Base-by-base conservation (phyloP, 176 grass and related monocot genomes). In the Musa itinerans region DNA sequence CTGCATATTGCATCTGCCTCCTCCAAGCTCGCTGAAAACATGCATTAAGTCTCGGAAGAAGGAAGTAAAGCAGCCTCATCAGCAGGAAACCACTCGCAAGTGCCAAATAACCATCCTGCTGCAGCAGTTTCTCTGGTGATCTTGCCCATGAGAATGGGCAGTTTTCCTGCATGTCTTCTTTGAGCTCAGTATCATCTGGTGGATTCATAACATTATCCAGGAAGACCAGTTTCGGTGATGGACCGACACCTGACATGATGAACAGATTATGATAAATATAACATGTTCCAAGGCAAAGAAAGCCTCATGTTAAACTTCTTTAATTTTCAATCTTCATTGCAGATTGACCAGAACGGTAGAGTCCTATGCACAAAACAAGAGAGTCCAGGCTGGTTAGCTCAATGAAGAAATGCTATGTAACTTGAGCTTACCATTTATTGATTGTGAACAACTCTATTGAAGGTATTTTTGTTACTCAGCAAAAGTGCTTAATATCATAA, bases 101-200 rank as follows among this genome's bases (percentile, higher is more conserved):
- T 81, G 92, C 83, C 19, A 99, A 85, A 78, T 99, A 99, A 25
- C 86, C 87, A 82, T 95, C 96, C 74, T 95, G 91, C 88, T 95
- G 85, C 64, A 99, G 79, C 80, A 99, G 79, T 69, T 99, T 99
- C 81, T 99, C 96, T 53, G 89, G 96, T 8, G 96, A 99, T 69
- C 86, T 89, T 1, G 96, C 96, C 96, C 96, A 95, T 81, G 88
- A 87, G 68, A 99, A 95, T 19, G 91, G 96, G 20, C 91, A 95
- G 24, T 92, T 92, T 54, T 99, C 96, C 14, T 64, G 96, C 17
- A 10, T 48, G 9, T 79, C 88, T 68, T 84, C 86, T 77, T 76
- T 77, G 53, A 76, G 58, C 29, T 86, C 86, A 74, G 75, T 75
- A 74, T 76, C 81, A 76, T 87, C 71, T 74, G 89, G 79, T 17